Base-by-base conservation (phyloP, 2,329 filamentous ascomycete species). In the Colletotrichum higginsianum region DNA sequence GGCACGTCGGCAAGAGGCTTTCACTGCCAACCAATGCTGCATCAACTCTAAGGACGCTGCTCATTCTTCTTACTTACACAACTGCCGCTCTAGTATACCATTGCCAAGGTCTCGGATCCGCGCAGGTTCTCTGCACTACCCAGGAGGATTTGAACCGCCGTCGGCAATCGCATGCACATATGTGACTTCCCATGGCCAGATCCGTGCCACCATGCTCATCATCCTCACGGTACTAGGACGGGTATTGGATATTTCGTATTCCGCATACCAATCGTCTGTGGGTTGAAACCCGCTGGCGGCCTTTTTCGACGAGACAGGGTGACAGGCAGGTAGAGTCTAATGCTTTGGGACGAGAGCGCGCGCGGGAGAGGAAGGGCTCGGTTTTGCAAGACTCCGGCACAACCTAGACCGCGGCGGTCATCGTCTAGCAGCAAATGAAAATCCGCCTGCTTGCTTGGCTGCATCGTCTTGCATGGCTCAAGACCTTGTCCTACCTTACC, bases 131-230 rank as follows among this genome's bases (percentile, higher is more conserved):
- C 38, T 64, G 61, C 61, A 70, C 30, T 67, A 47, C 30, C 44
- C 58, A 55, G 40, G 26, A 70, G 47, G 40, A 44, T 60, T 72
- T 38, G 67, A 67, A 73, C 68, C 69, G 66, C 77, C 76, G 66
- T 77, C 76, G 75, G 75, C 74, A 78, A 78, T 78, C 76, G 75
- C 69, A 72, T 74, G 75, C 75, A 74, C 75, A 75, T 74, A 76
- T 77, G 75, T 76, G 75, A 78, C 76, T 76, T 75, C 61, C 75
- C 77, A 78, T 77, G 74, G 78, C 71, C 75, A 79, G 75, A 78
- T 77, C 76, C 75, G 76, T 77, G 74, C 71, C 75, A 76, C 73
- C 75, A 67, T 61, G 35, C 38, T 35, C 26, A 44, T 44, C 26
- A 50, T 49, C 49, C 55, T 60, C 40, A 21, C 35, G 26, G 42